Evolutionary conservation across 805 yeast species (phyloP).

Genomic region (Cyberlindnera galapagoensis): DNA sequence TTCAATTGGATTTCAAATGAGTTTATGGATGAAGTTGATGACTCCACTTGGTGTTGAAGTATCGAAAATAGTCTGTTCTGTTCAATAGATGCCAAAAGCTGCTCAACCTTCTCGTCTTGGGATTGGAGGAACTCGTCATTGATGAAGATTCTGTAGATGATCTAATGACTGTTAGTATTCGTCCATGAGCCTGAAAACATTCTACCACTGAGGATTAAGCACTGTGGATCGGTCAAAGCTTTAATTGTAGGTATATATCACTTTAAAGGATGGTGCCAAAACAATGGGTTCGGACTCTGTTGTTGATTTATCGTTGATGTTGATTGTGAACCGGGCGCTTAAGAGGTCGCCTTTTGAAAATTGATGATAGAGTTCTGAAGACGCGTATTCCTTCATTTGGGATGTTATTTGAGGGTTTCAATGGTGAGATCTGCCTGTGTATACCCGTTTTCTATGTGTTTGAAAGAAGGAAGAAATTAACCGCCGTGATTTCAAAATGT

Average conservation of each 20-base stretch:
- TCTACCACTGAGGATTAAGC: no score
- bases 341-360: slow-evolving; percentile 2
- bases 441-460: no score
- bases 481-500: no score
- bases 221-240: neutral
- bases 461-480: no score
- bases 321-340: slow-evolving; percentile 6
- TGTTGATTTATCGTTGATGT: slow-evolving; percentile 1
- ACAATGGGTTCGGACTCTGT: slow-evolving; percentile 4
- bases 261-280: slow-evolving; percentile 8
- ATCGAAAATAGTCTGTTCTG: slow-evolving; percentile 1
- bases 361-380: slow-evolving; percentile 1
- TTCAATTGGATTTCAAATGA: slow-evolving; percentile 8
- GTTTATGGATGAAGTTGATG: no score
- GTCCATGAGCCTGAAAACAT: neutral
- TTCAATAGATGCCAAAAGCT: slow-evolving; percentile 5
- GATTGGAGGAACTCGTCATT: slow-evolving; percentile 10
- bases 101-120: slow-evolving; percentile 7
- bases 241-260: neutral
- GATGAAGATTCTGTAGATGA: slow-evolving; percentile 8
- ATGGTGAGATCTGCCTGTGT: no score
- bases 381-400: slow-evolving; percentile 1
- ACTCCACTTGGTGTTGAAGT: no score
- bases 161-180: slow-evolving; percentile 4
- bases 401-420: no score